Evolutionary conservation across 345 rosid genomes (phyloP).

Genomic region (Schrenkiella parvula): DNA sequence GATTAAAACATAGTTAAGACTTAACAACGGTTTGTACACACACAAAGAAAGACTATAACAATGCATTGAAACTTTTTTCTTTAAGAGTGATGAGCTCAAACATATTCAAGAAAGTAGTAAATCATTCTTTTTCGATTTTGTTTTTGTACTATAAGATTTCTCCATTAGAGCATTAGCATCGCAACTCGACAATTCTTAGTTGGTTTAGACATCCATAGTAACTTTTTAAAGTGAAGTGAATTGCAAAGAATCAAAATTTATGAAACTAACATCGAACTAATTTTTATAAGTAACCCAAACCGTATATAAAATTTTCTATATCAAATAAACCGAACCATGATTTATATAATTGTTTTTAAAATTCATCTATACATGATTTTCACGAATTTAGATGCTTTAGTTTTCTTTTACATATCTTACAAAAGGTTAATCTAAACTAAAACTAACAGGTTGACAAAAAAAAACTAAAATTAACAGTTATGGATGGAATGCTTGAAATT

Average conservation of each 20-base stretch:
- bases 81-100: not conserved
- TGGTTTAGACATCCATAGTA: not conserved
- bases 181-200: not conserved
- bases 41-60: too few species aligned
- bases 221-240: not conserved
- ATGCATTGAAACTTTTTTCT: not conserved
- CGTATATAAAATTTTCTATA: not conserved
- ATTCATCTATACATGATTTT: not conserved
- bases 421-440: not conserved
- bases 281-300: not conserved
- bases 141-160: too few species aligned
- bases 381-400: not conserved
- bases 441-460: too few species aligned
- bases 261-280: not conserved
- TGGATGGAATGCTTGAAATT: not conserved
- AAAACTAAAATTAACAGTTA: not conserved
- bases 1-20: not conserved
- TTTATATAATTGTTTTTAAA: not conserved
- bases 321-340: not conserved
- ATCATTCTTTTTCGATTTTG: too few species aligned
- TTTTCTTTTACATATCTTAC: not conserved
- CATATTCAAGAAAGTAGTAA: not conserved
- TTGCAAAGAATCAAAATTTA: not conserved
- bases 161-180: not conserved
- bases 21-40: too few species aligned